Conservation (phyloP, 345 rosid genomes). For the Aquilaria malaccensis region DNA sequence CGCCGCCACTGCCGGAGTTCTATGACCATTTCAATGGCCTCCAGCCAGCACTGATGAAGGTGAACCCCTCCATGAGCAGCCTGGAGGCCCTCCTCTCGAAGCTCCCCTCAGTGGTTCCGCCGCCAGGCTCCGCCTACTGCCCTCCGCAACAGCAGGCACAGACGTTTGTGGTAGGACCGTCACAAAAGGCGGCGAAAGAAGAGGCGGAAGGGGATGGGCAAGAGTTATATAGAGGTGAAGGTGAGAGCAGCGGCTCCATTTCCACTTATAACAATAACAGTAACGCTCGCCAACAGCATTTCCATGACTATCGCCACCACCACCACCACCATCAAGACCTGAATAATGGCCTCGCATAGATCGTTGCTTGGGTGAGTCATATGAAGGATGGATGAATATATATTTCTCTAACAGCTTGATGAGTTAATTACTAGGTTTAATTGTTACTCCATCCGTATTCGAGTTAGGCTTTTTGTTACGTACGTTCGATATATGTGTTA, state of each 20-base stretch:
- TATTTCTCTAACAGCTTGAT: too few species aligned
- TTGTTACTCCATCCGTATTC: too few species aligned
- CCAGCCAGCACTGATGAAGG: constrained; percentile 35
- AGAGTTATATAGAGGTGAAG: constrained; percentile 32
- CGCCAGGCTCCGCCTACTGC: constrained; percentile 20
- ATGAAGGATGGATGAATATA: too few species aligned
- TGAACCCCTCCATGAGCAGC: constrained; percentile 95
- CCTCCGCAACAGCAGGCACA: constrained; percentile 15
- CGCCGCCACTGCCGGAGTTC: constrained; percentile 32
- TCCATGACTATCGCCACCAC: constrained; percentile 5
- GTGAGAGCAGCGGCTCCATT: constrained; percentile 28
- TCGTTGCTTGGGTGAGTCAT: too few species aligned
- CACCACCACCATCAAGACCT: constrained; percentile 22
- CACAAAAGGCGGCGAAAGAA: constrained; percentile 36
- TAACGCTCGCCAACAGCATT: constrained; percentile 23
- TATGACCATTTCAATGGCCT: constrained; percentile 29
- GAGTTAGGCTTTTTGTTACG: too few species aligned
- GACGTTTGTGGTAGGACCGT: constrained; percentile 11
- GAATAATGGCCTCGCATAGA: constrained; percentile 7
- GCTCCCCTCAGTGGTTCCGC: constrained; percentile 87
- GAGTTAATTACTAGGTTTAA: too few species aligned
- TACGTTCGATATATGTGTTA: too few species aligned
- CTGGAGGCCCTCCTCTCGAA: constrained; percentile 93
- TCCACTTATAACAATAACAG: constrained; percentile 14
- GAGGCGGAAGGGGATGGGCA: constrained; percentile 29